phyloP scores from a whole-genome alignment of 441 rosid genomes.

The Metrosideros polymorpha region DNA sequence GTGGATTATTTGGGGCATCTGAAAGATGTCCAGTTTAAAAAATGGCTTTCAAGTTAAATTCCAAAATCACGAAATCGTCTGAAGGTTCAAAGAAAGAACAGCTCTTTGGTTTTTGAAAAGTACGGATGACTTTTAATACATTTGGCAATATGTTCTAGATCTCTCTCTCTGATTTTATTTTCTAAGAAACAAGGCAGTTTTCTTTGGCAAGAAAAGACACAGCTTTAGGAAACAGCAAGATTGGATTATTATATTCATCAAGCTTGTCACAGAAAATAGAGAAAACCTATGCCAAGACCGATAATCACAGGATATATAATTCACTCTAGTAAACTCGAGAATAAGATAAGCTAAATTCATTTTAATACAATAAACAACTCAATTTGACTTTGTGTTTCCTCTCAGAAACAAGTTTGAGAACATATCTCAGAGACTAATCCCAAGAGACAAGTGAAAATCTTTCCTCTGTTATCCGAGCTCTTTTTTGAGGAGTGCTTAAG shows the following conservation, averaged over 20 bases:
- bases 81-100: background rate
- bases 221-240: background rate
- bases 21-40: background rate
- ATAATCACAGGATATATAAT: background rate
- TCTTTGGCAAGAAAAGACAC: background rate
- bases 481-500: background rate
- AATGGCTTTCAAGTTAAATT: background rate
- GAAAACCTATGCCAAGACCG: background rate
- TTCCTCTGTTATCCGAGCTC: background rate
- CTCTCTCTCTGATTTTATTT: background rate
- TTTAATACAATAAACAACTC: background rate
- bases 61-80: background rate
- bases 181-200: background rate
- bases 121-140: background rate
- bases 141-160: background rate
- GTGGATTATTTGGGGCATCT: background rate
- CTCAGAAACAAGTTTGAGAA: background rate
- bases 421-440: background rate
- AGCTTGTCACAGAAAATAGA: background rate
- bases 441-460: background rate
- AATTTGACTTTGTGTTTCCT: background rate
- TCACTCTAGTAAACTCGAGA: background rate
- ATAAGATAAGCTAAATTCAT: background rate
- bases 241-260: background rate
- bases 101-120: background rate